Evolutionary conservation across 202 grass and related monocot genomes (phyloP).

Genomic region (Digitaria exilis): DNA sequence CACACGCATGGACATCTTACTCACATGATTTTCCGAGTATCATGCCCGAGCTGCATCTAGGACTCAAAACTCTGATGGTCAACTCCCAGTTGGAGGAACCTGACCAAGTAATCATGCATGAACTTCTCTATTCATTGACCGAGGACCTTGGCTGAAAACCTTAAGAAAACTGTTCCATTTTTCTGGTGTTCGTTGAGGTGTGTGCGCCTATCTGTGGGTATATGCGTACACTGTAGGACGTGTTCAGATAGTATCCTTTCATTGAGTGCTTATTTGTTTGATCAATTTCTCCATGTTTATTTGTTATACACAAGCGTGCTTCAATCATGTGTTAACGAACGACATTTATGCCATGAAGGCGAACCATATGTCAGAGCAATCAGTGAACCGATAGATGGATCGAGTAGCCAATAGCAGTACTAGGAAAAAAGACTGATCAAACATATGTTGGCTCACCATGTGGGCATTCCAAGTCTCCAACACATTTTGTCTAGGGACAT

Average conservation of each 20-base stretch:
- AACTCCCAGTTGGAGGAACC: too few species aligned
- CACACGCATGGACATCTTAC: too few species aligned
- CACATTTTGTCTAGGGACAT: constrained; percentile 39
- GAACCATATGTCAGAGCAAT: background rate
- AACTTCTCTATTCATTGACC: too few species aligned
- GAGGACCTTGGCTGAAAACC: background rate
- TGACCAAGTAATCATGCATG: too few species aligned
- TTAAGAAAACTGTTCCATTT: background rate
- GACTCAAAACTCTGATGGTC: too few species aligned
- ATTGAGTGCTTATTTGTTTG: background rate
- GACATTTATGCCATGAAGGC: background rate
- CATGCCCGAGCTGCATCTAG: too few species aligned
- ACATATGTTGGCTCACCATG: constrained; percentile 46
- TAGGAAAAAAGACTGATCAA: background rate
- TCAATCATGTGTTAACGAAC: background rate
- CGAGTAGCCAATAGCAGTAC: background rate
- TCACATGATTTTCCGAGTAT: too few species aligned
- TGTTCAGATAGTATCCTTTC: background rate
- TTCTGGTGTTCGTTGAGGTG: background rate
- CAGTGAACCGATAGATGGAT: background rate
- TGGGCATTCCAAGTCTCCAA: constrained; percentile 45
- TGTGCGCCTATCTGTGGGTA: background rate
- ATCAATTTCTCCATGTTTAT: background rate
- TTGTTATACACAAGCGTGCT: background rate
- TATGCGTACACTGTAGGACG: background rate